phyloP scores from a whole-genome alignment of 306 rosid species.

The cucumber (Cucumis sativus) region Cucumber_9930_V3 NC_026661.2:9936501-9937000 shows the following conservation, averaged over 20 bases:
- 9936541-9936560: constrained; percentile 95
- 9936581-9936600: constrained; percentile 64
- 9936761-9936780: constrained; percentile 87
- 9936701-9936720: constrained; percentile 92
- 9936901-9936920: constrained; percentile 80
- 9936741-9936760: constrained; percentile 98
- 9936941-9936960: constrained; percentile 76
- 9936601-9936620: constrained; percentile 72
- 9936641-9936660: constrained; percentile 15
- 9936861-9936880: constrained; percentile 86
- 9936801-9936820: constrained; percentile 99
- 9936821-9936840: constrained; percentile 86
- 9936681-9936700: constrained; percentile 92
- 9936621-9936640: constrained; percentile 17
- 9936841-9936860: constrained; percentile 65
- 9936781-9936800: constrained; percentile 96
- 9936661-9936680: constrained; percentile 81
- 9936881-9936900: constrained; percentile 75
- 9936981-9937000: constrained; percentile 48
- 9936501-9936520: constrained; percentile 97
- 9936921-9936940: constrained; percentile 93
- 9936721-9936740: constrained; percentile 97
- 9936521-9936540: constrained; percentile 87
- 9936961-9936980: constrained; percentile 60
- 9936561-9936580: constrained; percentile 87